Percentiles rank a stretch among this genome's conserved stretches.
Evolutionary conservation across 352 stramenopile genomes (phyloP).

Genomic region (Blastocystis sp.): DNA sequence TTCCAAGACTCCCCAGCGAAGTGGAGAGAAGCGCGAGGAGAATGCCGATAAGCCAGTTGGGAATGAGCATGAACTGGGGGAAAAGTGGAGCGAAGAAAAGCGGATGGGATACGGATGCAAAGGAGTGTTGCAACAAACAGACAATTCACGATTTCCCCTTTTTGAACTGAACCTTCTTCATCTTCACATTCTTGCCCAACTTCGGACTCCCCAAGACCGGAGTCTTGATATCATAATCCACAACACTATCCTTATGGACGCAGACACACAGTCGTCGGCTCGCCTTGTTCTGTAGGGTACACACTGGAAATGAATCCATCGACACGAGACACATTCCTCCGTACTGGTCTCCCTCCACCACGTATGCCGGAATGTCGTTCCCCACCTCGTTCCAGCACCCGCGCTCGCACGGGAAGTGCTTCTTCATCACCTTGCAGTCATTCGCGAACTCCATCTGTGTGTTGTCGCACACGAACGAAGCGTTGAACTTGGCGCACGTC

Average conservation of each 20-base stretch:
- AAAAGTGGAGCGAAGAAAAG: not conserved
- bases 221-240: constrained; percentile 21
- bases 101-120: not conserved
- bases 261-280: constrained; percentile 28
- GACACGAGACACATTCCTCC: constrained; percentile 51
- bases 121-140: not conserved
- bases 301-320: constrained; percentile 13
- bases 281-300: not conserved
- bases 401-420: constrained; percentile 26
- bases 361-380: constrained; percentile 28
- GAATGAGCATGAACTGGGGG: constrained; percentile 20
- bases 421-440: constrained; percentile 49
- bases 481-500: not conserved
- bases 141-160: not conserved
- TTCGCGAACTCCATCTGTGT: constrained; percentile 56
- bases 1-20: constrained; percentile 51
- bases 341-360: constrained; percentile 19
- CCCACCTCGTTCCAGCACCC: constrained; percentile 68
- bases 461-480: not conserved
- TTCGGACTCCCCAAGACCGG: not conserved
- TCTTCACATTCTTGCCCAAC: not conserved
- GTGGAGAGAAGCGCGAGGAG: constrained; percentile 48
- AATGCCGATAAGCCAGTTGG: constrained; percentile 45
- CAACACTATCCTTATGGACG: not conserved
- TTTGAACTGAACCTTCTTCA: not conserved